Conservation (phyloP, 306 rosid species). For the Lathyrus oleraceus region DNA sequence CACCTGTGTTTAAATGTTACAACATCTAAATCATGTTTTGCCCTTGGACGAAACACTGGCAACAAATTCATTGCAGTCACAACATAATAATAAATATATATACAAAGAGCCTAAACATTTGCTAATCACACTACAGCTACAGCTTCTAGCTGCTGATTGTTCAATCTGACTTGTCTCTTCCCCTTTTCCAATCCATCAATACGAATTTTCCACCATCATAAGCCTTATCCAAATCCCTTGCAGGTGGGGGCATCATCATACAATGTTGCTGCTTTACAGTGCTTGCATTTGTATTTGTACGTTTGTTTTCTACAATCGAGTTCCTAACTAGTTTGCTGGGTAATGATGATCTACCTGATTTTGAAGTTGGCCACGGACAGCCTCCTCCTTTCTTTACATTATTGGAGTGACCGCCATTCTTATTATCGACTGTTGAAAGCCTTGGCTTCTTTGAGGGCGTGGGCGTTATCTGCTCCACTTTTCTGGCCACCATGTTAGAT, state of each 20-base stretch:
- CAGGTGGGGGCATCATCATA: constrained; percentile 89
- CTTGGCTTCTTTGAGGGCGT: constrained; percentile 71
- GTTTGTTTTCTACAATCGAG: constrained; percentile 49
- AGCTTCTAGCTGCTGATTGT: constrained; percentile 37
- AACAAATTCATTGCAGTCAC: constrained; percentile 47
- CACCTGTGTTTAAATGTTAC: constrained; percentile 61
- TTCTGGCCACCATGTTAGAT: constrained; percentile 48
- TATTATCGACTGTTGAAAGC: constrained; percentile 54
- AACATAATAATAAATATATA: constrained; percentile 51
- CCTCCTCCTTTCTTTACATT: constrained; percentile 50
- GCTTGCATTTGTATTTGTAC: constrained; percentile 50
- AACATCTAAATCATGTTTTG: constrained; percentile 54
- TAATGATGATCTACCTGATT: constrained; percentile 81
- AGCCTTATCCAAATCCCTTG: constrained; percentile 53
- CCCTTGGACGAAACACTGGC: constrained; percentile 42
- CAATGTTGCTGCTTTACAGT: constrained; percentile 60
- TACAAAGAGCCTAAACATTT: constrained; percentile 53
- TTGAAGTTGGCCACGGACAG: constrained; percentile 67
- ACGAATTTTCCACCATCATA: constrained; percentile 55
- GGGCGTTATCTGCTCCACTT: constrained; percentile 48
- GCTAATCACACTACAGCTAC: constrained; percentile 44
- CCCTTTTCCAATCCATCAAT: constrained; percentile 75
- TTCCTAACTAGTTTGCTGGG: constrained; percentile 62
- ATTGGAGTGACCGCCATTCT: constrained; percentile 47
- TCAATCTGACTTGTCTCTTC: constrained; percentile 63